Base-by-base conservation (phyloP, 202 grass and related monocot species). In the Saccharum hybrid region DNA sequence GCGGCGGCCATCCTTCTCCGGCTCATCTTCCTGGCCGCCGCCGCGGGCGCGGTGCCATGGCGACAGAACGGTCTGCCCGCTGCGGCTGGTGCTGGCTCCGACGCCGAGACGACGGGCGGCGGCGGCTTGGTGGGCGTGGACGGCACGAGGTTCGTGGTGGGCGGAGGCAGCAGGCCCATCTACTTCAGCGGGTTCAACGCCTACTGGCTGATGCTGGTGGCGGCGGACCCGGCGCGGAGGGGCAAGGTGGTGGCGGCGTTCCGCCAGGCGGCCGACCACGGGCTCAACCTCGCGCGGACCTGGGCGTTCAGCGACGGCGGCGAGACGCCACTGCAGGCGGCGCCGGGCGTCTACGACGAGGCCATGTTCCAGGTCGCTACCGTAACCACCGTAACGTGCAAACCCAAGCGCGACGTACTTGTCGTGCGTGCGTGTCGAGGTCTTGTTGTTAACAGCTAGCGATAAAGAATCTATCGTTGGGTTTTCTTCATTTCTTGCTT, bases 241-340 rank as follows among this genome's bases (percentile, higher is more conserved):
- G 70, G 9, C 51, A 79, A 82, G 54, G 88, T 93, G 28, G 60
- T 60, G 43, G 26, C 85, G 34, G 82, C 91, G 66, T 88, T 93
- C 80, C 73, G 83, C 18, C 82, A 90, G 75, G 87, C 91, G 16
- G 1, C 75, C 0, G 71, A 2, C 13, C 78, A 83, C 80, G 91
- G 91, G 1, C 82, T 93, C 9, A 93, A 82, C 59, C 78, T 93
- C 0, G 91, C 78, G 1, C 86, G 91, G 0, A 90, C 91, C 0
- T 93, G 91, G 91, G 91, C 91, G 7, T 93, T 93, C 85, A 88
- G 88, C 67, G 91, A 93, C 60, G 88, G 91, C 64, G 91, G 91
- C 2, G 51, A 70, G 28, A 0, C 1, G 0, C 91, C 91, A 10
- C 78, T 93, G 45, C 91, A 90, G 63, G 51, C 21, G 6, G 63